Percentiles rank a stretch among this genome's conserved stretches.
phyloP scores from a whole-genome alignment of 2,329 filamentous ascomycete genomes.

The Colletotrichum sp. region DNA sequence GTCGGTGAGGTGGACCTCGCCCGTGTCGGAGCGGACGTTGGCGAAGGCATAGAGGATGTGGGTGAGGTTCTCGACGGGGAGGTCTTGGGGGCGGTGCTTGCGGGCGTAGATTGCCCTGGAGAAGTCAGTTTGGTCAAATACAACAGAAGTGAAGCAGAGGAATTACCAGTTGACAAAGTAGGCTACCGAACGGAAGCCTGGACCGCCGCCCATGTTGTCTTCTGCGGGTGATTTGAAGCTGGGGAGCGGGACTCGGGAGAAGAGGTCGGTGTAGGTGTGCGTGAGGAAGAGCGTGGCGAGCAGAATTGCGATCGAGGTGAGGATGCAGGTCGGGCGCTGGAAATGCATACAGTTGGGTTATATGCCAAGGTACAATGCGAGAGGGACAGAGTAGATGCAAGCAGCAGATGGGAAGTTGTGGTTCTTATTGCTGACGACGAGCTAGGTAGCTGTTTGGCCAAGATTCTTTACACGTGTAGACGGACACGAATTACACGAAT shows the following conservation, averaged over 20 bases:
- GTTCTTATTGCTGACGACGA: neutral
- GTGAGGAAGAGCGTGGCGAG: slow-evolving; percentile 23
- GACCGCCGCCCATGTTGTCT: slow-evolving; percentile 47
- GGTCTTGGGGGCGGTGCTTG: slow-evolving; percentile 83
- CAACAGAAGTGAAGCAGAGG: neutral
- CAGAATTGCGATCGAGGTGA: slow-evolving; percentile 25
- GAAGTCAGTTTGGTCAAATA: neutral
- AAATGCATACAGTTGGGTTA: slow-evolving; percentile 12
- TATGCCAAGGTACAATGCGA: neutral
- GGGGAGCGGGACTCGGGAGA: neutral
- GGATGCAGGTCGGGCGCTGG: neutral
- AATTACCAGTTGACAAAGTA: slow-evolving; percentile 75
- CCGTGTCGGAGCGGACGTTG: slow-evolving; percentile 78
- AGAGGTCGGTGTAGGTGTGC: slow-evolving; percentile 22
- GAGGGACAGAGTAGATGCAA: neutral
- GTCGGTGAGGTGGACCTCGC: slow-evolving; percentile 75
- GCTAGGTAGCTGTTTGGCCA: neutral
- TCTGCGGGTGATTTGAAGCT: neutral
- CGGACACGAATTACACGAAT: neutral
- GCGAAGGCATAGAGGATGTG: slow-evolving; percentile 93
- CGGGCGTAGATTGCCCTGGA: slow-evolving; percentile 81
- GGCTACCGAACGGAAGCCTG: slow-evolving; percentile 67
- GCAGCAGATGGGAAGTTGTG: neutral
- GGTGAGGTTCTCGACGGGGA: slow-evolving; percentile 81
- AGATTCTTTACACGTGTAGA: neutral